These are phyloP conservation scores for Wickerhamiella pararugosa DNA, from an alignment of 1,139 yeast genomes.

Conservation along the genomic window DNA sequence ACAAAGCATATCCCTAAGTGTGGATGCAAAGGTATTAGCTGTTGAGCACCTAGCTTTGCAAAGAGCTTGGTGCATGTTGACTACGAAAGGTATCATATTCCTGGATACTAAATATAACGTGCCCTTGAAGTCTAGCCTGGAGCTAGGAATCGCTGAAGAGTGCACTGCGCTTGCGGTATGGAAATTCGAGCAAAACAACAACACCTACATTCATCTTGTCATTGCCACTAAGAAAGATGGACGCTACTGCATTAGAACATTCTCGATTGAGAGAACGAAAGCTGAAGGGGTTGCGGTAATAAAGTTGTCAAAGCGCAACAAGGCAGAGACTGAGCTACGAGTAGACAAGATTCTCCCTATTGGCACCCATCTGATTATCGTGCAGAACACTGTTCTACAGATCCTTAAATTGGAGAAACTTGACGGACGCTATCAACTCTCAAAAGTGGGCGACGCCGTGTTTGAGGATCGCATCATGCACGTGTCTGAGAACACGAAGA, in stretches of 20 bases:
- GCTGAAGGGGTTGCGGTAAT: neutral
- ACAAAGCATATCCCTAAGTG: too few relatives aligned
- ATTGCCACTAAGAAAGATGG: neutral
- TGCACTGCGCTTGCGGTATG: neutral
- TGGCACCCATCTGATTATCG: neutral
- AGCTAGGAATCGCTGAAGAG: neutral
- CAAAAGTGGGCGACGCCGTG: neutral
- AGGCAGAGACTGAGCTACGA: neutral
- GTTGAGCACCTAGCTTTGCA: too few relatives aligned
- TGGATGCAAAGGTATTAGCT: too few relatives aligned
- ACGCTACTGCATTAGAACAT: neutral
- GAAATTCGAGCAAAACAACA: neutral
- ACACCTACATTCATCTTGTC: neutral
- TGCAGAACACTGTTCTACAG: neutral
- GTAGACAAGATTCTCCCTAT: neutral
- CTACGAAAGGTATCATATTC: neutral
- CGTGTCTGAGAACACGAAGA: neutral
- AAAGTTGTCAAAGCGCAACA: neutral
- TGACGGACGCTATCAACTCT: neutral
- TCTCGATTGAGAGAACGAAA: slow-evolving; percentile 3
- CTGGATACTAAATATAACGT: slow-evolving; percentile 2
- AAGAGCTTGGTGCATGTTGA: neutral
- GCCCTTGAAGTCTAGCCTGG: neutral
- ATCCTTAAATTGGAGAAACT: neutral
- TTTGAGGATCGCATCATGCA: neutral